Evolutionary conservation across 78 protist species (phyloP).

Genomic region (Pigoraptor vietnamica): DNA sequence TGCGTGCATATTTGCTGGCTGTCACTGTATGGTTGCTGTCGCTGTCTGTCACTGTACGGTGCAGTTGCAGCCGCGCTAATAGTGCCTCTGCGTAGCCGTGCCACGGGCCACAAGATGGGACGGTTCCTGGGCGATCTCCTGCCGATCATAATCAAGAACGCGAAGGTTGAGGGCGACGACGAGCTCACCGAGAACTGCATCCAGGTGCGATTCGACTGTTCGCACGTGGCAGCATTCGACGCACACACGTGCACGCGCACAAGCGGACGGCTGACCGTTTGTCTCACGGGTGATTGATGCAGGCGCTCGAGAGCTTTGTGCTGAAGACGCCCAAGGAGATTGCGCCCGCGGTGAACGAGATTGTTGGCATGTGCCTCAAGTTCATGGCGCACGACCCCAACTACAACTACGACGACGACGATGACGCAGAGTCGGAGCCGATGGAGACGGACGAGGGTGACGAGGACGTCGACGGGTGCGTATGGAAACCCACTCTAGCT

Average conservation of each 20-base stretch:
- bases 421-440: slow-evolving; percentile 28
- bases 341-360: slow-evolving; percentile 28
- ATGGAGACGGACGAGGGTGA: slow-evolving; percentile 39
- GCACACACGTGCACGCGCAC: background rate
- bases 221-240: background rate
- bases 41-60: background rate
- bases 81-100: too few relatives aligned
- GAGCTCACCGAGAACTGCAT: background rate
- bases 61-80: too few relatives aligned
- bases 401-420: slow-evolving; percentile 60
- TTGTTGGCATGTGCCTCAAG: slow-evolving; percentile 34
- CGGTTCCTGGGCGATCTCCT: slow-evolving; percentile 19
- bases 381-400: slow-evolving; percentile 83
- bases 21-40: background rate
- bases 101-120: background rate
- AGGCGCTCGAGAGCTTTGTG: slow-evolving; percentile 67
- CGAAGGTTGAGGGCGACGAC: slow-evolving; percentile 25
- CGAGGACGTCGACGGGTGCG: slow-evolving; percentile 36
- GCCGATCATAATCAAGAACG: background rate
- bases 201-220: too few relatives aligned
- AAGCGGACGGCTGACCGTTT: background rate
- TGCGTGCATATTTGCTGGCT: too few relatives aligned
- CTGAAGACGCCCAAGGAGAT: slow-evolving; percentile 64
- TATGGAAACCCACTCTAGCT: too few relatives aligned
- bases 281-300: background rate